Conservation (phyloP, 768 basidiomycete genomes). For the Lactarius hengduanensis region DNA sequence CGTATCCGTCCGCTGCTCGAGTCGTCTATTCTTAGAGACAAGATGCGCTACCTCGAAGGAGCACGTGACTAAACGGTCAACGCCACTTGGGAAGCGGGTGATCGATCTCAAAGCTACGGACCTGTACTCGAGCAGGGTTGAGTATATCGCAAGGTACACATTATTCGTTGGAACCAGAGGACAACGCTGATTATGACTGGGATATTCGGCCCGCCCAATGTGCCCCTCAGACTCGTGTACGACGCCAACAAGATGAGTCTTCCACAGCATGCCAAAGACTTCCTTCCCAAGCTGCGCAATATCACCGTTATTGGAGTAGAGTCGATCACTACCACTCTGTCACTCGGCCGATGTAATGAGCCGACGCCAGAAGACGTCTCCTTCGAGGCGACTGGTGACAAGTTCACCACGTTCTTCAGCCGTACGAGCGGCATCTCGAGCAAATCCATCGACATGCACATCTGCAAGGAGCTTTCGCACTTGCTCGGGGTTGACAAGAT, state of each 20-base stretch:
- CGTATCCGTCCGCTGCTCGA: slow-evolving; percentile 24
- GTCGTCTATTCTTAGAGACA: slow-evolving; percentile 18
- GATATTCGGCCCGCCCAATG: no score
- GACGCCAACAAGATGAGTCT: slow-evolving; percentile 5
- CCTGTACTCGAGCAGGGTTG: slow-evolving; percentile 22
- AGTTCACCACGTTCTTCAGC: slow-evolving; percentile 20
- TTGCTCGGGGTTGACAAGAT: slow-evolving; percentile 15
- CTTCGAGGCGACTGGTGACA: slow-evolving; percentile 16
- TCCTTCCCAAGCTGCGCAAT: slow-evolving; percentile 19
- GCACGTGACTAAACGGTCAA: slow-evolving; percentile 14
- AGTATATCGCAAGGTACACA: slow-evolving; percentile 21
- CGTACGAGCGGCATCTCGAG: not conserved
- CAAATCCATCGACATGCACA: slow-evolving; percentile 4
- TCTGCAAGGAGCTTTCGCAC: slow-evolving; percentile 14
- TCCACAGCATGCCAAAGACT: slow-evolving; percentile 1
- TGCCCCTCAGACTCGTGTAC: slow-evolving; percentile 12
- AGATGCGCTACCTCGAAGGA: slow-evolving; percentile 19
- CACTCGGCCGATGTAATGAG: slow-evolving; percentile 3
- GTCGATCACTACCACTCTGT: slow-evolving; percentile 18
- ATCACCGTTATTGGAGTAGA: slow-evolving; percentile 20
- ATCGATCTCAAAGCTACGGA: slow-evolving; percentile 14
- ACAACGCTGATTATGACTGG: not conserved
- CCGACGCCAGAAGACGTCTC: slow-evolving; percentile 9
- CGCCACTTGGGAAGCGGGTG: slow-evolving; percentile 16
- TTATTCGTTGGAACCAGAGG: not conserved